phyloP scores from a whole-genome alignment of 306 rosid genomes.

The Dryas alaskensis region DNA sequence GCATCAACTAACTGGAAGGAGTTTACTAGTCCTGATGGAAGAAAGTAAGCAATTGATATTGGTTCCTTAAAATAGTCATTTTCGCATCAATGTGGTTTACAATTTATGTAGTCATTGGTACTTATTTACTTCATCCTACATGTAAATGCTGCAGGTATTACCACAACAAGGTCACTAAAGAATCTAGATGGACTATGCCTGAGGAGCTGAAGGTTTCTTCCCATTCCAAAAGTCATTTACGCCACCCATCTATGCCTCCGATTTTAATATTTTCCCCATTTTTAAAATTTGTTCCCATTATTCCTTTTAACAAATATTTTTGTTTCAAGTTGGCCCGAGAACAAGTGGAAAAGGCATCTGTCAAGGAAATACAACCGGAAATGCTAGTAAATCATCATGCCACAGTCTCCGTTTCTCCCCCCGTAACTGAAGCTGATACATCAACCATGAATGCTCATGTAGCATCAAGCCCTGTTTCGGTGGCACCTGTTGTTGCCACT shows the following conservation, averaged over 20 bases:
- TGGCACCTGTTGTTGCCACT: slow-evolving; percentile 52
- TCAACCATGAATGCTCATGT: slow-evolving; percentile 44
- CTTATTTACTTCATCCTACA: slow-evolving; percentile 14
- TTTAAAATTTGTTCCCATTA: neutral
- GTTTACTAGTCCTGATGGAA: slow-evolving; percentile 81
- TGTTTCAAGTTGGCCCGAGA: slow-evolving; percentile 75
- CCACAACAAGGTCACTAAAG: slow-evolving; percentile 74
- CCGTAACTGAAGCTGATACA: slow-evolving; percentile 46
- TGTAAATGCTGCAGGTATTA: slow-evolving; percentile 66
- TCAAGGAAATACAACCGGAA: slow-evolving; percentile 43
- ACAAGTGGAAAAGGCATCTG: slow-evolving; percentile 55
- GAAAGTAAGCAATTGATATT: slow-evolving; percentile 56
- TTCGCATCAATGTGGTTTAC: slow-evolving; percentile 6
- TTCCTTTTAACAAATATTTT: slow-evolving; percentile 26
- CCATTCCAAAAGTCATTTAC: slow-evolving; percentile 10
- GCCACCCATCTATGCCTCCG: neutral
- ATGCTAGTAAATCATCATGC: slow-evolving; percentile 31
- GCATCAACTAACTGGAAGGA: slow-evolving; percentile 97
- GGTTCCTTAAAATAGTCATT: slow-evolving; percentile 9
- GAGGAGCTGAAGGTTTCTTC: slow-evolving; percentile 77
- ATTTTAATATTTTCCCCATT: slow-evolving; percentile 11
- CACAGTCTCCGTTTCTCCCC: slow-evolving; percentile 45
- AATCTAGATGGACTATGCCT: slow-evolving; percentile 89
- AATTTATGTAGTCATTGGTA: slow-evolving; percentile 23
- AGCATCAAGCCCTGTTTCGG: slow-evolving; percentile 62